Base-by-base conservation (phyloP, 176 grass and related monocot species). In the Carex myosuroides region DNA sequence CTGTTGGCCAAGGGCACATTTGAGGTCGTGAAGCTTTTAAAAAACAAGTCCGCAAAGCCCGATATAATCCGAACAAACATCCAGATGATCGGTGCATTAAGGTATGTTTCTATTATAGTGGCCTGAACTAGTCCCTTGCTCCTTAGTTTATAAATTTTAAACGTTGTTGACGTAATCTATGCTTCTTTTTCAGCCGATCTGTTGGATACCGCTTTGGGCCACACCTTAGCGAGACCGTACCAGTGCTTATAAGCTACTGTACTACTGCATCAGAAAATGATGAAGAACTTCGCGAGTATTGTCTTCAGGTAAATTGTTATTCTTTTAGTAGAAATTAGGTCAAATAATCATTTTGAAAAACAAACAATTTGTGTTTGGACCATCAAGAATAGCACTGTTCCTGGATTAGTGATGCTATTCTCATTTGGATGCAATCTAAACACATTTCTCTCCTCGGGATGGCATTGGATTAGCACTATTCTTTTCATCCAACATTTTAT, bases 121-220 rank as follows among this genome's bases (percentile, higher is more conserved):
- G 44, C 26, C 63, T 54, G 64, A 46, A 56, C 82, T 11, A 67
- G 44, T 84, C 7, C 62, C 56, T 9, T 53, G 16, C 22, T 71
- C 33, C 20, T 72, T 52, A 1, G 22, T 61, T 85, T 59, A 55
- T 42, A 14, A 42, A 29, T 72, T 55, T 54, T 56, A 53, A 17
- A 69, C 18, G 7, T 62, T 85, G 14, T 76, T 85, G 52, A 33
- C 48, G 20, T 72, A 85, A 85, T 29, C 22, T 46, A 76, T 85
- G 17, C 17, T 86, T 55, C 10, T 68, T 81, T 75, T 89, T 79
- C 84, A 99, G 93, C 81, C 93, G 96, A 60, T 95, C 96, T 35
- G 93, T 99, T 64, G 96, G 96, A 84, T 99, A 99, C 81, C 93
- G 96, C 70, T 99, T 99, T 99, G 96, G 93, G 26, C 91, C 93